These are phyloP conservation scores for Ogataea salicorniae DNA, from an alignment of 805 yeast genomes.

Conservation along the genomic window DNA sequence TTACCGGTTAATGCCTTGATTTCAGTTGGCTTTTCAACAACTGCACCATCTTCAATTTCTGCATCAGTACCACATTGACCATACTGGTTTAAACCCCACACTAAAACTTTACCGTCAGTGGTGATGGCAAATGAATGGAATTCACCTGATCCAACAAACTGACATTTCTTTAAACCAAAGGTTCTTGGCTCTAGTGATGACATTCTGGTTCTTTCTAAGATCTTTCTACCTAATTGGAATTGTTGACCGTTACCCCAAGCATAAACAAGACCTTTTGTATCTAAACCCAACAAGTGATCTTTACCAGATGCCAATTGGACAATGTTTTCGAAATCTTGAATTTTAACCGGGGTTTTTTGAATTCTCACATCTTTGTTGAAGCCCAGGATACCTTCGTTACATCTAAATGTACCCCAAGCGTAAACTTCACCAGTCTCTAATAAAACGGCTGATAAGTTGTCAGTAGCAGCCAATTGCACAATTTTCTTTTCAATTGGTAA, in stretches of 20 bases:
- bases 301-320: conserved; percentile 88
- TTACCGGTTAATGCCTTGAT: conserved; percentile 60
- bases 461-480: conserved; percentile 86
- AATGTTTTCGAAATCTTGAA: conserved; percentile 57
- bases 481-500: conserved; percentile 56
- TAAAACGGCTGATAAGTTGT: conserved; percentile 79
- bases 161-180: conserved; percentile 75
- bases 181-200: conserved; percentile 75
- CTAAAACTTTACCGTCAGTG: conserved; percentile 58
- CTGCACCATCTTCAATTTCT: conserved; percentile 78
- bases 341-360: conserved; percentile 64
- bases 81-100: conserved; percentile 96
- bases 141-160: conserved; percentile 86
- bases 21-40: conserved; percentile 70
- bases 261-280: conserved; percentile 76
- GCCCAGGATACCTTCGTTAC: conserved; percentile 88
- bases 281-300: conserved; percentile 84
- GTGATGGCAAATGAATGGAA: conserved; percentile 93
- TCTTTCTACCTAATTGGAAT: conserved; percentile 82
- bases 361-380: conserved; percentile 59
- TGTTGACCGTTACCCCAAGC: conserved; percentile 99
- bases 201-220: conserved; percentile 71
- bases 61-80: conserved; percentile 91
- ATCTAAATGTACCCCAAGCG: conserved; percentile 97
- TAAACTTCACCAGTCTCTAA: conserved; percentile 81